A percentile compares a stretch with the other conserved stretches of the same genome.
Conservation (phyloP, 352 stramenopile species). For the Phytophthora sansomeana region DNA sequence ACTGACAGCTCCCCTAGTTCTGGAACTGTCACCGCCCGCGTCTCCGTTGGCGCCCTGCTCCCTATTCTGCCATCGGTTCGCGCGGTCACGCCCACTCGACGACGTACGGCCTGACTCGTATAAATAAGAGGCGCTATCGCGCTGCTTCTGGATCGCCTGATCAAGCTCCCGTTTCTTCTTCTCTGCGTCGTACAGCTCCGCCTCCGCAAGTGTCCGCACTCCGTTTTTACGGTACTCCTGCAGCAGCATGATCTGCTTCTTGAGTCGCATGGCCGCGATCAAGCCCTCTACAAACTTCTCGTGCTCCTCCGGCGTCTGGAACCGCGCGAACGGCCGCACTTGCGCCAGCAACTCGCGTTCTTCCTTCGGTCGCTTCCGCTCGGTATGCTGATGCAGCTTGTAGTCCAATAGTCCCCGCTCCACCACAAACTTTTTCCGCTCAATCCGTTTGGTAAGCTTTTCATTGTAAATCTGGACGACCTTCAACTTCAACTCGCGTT, state of each 20-base stretch:
- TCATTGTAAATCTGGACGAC: conserved; percentile 97
- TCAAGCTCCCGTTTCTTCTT: conserved; percentile 94
- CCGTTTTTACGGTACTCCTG: conserved; percentile 97
- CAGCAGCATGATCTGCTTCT: conserved; percentile 96
- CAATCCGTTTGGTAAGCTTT: conserved; percentile 95
- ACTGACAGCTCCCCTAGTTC: conserved; percentile 36
- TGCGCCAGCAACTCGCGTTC: conserved; percentile 95
- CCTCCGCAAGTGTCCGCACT: conserved; percentile 94
- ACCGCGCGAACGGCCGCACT: conserved; percentile 95
- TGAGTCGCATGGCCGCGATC: conserved; percentile 90
- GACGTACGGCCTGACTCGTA: conserved; percentile 75
- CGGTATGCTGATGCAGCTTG: conserved; percentile 92
- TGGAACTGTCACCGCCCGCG: conserved; percentile 32
- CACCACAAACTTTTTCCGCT: conserved; percentile 93
- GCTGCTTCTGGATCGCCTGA: conserved; percentile 88
- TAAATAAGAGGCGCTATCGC: conserved; percentile 88
- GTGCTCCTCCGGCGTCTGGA: conserved; percentile 94
- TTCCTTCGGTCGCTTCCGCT: conserved; percentile 92
- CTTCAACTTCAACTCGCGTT: conserved; percentile 95
- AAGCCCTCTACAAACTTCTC: conserved; percentile 94
- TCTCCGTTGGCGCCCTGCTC: conserved; percentile 51
- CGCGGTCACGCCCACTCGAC: conserved; percentile 67
- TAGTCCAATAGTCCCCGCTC: conserved; percentile 94
- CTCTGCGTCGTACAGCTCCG: conserved; percentile 95
- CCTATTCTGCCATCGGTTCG: conserved; percentile 74